Base-by-base conservation (phyloP, 2,329 filamentous ascomycete species). In the Chalara sp. region DNA sequence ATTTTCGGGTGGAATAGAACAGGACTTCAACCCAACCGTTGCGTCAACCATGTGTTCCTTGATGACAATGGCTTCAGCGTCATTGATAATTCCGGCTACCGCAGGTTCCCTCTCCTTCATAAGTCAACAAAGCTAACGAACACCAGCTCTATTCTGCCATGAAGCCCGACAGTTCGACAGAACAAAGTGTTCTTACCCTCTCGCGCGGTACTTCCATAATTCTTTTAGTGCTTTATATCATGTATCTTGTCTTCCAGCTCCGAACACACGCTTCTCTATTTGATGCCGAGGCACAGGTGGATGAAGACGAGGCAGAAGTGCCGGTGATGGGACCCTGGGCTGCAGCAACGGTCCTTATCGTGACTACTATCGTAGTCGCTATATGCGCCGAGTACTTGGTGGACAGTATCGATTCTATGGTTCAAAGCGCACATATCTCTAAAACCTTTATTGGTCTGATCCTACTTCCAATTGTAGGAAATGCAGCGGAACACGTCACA, bases 391-490 rank as follows among this genome's bases (percentile, higher is more conserved):
- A 90, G 53, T 87, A 86, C 62, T 75, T 90, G 7, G 86, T 90
- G 32, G 83, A 81, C 59, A 87, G 82, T 63, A 89, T 89, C 60
- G 85, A 89, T 56, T 73, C 75, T 29, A 78, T 90, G 46, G 86
- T 89, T 32, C 75, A 81, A 58, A 80, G 73, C 39, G 81, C 81
- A 3, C 76, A 82, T 53, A 86, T 90, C 64, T 88, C 83, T 72
- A 86, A 86, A 68, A 87, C 83, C 1, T 90, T 90, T 59, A 87
- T 90, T 59, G 86, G 86, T 72, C 72, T 89, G 46, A 87, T 89
- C 46, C 71, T 89, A 30, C 85, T 89, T 44, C 86, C 86, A 2
- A 89, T 89, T 57, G 86, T 89, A 29, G 86, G 86, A 33, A 89
- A 89, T 61, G 86, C 85, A 1, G 86, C 86, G 3, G 86, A 90